Evolutionary conservation across 305 asterid genomes (phyloP).

Genomic region (Solanum hybrid): DNA sequence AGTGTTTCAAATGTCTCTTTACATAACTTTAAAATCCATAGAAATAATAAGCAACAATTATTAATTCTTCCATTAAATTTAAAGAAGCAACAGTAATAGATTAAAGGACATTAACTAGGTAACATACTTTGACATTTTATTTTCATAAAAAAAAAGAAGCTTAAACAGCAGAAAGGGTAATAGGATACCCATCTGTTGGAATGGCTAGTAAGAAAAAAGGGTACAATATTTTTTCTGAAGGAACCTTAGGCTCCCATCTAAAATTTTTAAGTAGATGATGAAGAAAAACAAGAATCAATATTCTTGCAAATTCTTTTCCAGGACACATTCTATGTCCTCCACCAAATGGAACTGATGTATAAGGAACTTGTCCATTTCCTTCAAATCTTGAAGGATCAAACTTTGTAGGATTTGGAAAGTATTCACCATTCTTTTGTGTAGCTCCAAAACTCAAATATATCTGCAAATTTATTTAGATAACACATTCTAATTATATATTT

Average conservation of each 20-base stretch:
- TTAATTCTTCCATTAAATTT: neutral
- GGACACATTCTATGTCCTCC: neutral
- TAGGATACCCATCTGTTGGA: neutral
- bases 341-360: neutral
- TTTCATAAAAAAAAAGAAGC: neutral
- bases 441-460: neutral
- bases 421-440: neutral
- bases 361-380: neutral
- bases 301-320: neutral
- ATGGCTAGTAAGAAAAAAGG: neutral
- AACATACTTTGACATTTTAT: neutral
- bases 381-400: neutral
- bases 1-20: neutral
- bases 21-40: neutral
- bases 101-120: neutral
- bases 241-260: neutral
- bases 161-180: neutral
- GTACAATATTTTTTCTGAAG: neutral
- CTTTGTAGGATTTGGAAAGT: neutral
- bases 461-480: neutral
- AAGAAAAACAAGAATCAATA: neutral
- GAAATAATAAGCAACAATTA: no score
- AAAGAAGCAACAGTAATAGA: neutral
- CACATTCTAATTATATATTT: no score
- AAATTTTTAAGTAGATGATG: neutral